A percentile compares a stretch with the other conserved stretches of the same genome.
Conservation (phyloP, 2,329 filamentous ascomycete species). For the Phialemoniopsis sp. region DNA sequence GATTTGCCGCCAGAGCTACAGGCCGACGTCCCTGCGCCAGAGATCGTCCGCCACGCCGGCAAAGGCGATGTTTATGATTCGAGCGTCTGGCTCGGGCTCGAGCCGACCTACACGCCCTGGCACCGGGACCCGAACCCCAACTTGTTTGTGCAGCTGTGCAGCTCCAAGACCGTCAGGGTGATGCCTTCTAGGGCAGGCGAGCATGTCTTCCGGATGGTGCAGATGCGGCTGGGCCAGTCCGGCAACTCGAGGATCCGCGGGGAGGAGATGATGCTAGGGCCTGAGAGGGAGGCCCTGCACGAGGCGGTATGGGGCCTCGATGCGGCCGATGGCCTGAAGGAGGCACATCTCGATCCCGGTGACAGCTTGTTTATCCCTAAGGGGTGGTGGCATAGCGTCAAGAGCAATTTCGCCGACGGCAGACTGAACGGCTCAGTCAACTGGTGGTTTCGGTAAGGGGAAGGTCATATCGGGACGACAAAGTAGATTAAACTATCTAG, state of each 20-base stretch:
- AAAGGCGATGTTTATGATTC: constrained; percentile 83
- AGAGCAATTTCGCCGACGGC: constrained; percentile 47
- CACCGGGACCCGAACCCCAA: constrained; percentile 96
- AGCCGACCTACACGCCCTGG: constrained; percentile 84
- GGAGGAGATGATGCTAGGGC: constrained; percentile 86
- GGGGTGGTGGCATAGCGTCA: constrained; percentile 85
- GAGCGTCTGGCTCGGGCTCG: constrained; percentile 83
- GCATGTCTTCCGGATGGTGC: constrained; percentile 54
- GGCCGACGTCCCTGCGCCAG: constrained; percentile 64
- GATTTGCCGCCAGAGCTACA: constrained; percentile 62
- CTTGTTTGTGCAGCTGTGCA: constrained; percentile 77
- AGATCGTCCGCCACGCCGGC: constrained; percentile 57
- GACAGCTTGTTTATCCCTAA: constrained; percentile 76
- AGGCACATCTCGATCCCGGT: constrained; percentile 57
- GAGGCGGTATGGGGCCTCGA: constrained; percentile 62
- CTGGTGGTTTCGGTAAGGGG: constrained; percentile 71
- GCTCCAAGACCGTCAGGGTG: constrained; percentile 69
- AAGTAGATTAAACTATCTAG: too few species aligned
- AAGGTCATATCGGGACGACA: not conserved
- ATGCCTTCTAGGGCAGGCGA: constrained; percentile 61
- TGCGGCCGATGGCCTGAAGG: constrained; percentile 27
- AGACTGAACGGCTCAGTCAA: constrained; percentile 50
- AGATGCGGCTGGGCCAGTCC: constrained; percentile 28
- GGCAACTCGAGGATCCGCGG: constrained; percentile 58
- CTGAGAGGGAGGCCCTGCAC: constrained; percentile 64